Evolutionary conservation across 805 yeast species (phyloP), one percentile per base, ranked within the genome.

Genomic region (Spathaspora sp.): DNA sequence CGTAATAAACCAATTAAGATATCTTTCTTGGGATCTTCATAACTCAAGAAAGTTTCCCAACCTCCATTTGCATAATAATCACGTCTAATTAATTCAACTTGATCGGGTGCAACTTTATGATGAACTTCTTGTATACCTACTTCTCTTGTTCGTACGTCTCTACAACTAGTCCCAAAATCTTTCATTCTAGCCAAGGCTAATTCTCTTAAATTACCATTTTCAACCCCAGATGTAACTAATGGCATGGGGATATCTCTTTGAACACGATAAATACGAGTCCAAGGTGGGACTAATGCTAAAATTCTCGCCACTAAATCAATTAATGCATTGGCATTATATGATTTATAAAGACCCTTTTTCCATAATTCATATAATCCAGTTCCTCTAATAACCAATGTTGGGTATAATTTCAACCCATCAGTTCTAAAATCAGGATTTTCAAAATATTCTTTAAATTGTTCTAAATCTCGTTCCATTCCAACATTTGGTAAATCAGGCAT

Each of bases 211-310:
- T 94, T 94, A 61, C 99, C 99, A 68, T 94, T 94, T 61, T 94
- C 99, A 42, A 94, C 99, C 62, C 99, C 99, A 1, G 97, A 87
- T 0, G 97, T 88, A 43, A 94, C 99, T 59, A 94, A 77, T 0
- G 99, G 99, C 99, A 94, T 94, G 17, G 99, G 99, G 52, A 94
- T 94, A 78, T 94, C 99, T 76, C 99, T 82, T 73, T 94, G 99
- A 19, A 94, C 99, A 69, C 99, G 85, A 69, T 94, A 94, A 60
- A 94, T 94, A 72, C 99, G 85, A 2, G 99, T 94, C 99, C 99
- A 94, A 3, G 99, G 99, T 23, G 99, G 99, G 5, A 94, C 98
- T 52, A 94, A 76, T 0, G 98, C 97, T 76, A 94, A 74, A 49
- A 94, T 93, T 63, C 98, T 82, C 0, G 99, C 99, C 47, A 94